These are phyloP conservation scores for Penicillium olsonii DNA, from an alignment of 2,329 filamentous ascomycete species.

Conservation along the genomic window DNA sequence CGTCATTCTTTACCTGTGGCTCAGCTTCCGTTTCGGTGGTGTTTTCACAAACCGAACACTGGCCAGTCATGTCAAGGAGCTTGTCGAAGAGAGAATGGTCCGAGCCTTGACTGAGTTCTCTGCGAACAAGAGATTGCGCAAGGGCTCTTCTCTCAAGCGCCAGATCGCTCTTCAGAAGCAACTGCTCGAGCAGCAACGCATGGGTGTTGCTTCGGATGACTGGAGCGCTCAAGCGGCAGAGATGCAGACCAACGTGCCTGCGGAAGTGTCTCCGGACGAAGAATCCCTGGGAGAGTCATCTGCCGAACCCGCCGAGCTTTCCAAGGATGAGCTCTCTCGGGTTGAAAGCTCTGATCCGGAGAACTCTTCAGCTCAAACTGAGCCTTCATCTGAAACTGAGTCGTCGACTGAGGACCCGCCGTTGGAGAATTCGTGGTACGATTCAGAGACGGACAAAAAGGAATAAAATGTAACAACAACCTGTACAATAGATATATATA, in stretches of 20 bases:
- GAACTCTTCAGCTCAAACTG: neutral
- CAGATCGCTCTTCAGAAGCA: slow-evolving; percentile 42
- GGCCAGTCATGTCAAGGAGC: slow-evolving; percentile 74
- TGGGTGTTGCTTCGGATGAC: slow-evolving; percentile 25
- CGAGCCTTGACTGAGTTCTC: slow-evolving; percentile 61
- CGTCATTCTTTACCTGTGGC: slow-evolving; percentile 86
- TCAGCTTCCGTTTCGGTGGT: slow-evolving; percentile 83
- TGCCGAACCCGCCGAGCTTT: neutral
- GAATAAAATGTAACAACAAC: slow-evolving; percentile 10
- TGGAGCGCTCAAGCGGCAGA: slow-evolving; percentile 13
- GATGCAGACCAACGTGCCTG: slow-evolving; percentile 17
- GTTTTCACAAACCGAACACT: slow-evolving; percentile 74
- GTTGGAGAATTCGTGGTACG: slow-evolving; percentile 1
- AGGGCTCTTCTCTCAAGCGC: slow-evolving; percentile 39
- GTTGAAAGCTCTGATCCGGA: neutral
- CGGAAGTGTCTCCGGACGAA: slow-evolving; percentile 14
- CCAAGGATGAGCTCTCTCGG: neutral
- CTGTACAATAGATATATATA: slow-evolving; percentile 28
- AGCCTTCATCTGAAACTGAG: neutral
- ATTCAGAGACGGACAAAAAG: slow-evolving; percentile 4
- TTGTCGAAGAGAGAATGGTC: slow-evolving; percentile 77
- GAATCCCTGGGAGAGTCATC: neutral
- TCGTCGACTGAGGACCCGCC: no score
- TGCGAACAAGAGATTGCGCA: slow-evolving; percentile 42
- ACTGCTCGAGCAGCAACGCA: slow-evolving; percentile 27